These are phyloP conservation scores for Pseudogymnoascus sp. DNA, from an alignment of 2,329 filamentous ascomycete species.

Conservation along the genomic window DNA sequence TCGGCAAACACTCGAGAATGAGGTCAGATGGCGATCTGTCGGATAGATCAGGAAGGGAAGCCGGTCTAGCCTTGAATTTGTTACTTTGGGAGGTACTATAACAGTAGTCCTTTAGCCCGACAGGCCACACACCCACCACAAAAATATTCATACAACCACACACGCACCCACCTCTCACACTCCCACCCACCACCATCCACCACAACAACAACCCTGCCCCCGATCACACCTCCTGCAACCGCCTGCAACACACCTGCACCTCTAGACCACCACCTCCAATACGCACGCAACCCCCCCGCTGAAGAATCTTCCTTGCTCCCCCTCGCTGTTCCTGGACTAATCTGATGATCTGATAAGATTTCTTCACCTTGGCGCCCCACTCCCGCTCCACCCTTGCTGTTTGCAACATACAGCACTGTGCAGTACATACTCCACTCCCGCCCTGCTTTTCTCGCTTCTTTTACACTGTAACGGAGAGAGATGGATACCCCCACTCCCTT, in stretches of 20 bases:
- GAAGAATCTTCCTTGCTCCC: background rate
- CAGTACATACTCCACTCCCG: background rate
- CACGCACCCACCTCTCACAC: background rate
- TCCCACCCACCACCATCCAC: background rate
- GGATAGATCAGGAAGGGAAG: background rate
- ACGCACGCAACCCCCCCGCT: background rate
- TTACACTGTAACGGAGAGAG: too few species aligned
- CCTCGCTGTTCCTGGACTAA: constrained; percentile 22
- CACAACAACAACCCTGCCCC: background rate
- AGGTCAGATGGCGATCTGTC: background rate
- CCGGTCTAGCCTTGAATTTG: background rate
- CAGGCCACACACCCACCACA: background rate
- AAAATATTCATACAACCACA: too few species aligned
- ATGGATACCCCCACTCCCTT: too few species aligned
- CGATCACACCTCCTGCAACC: background rate
- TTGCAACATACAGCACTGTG: too few species aligned
- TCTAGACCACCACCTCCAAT: background rate
- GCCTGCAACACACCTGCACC: background rate
- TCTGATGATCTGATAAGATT: constrained; percentile 51
- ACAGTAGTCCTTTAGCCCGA: background rate
- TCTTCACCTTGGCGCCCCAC: background rate
- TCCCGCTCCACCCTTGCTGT: background rate
- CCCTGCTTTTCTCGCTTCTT: background rate
- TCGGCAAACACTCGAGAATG: too few species aligned
- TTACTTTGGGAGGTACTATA: too few species aligned